Evolutionary conservation across 1,284 basidiomycete species (phyloP).

Genomic region (Sphagnurus paluster): DNA sequence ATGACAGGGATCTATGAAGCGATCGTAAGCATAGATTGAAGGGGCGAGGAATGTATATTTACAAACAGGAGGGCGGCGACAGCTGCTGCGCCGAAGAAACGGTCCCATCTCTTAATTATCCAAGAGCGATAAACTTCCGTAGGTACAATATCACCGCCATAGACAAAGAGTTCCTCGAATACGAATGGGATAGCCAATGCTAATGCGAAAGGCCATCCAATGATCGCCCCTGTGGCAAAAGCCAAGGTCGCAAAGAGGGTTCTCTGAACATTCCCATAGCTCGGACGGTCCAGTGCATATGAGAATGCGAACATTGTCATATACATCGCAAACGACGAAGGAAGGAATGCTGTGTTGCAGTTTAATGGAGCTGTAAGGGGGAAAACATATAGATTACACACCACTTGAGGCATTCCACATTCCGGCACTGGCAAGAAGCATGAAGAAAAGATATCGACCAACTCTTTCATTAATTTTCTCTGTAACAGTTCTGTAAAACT

Average conservation of each 20-base stretch:
- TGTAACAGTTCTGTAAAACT: slow-evolving; percentile 81
- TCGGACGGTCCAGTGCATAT: slow-evolving; percentile 73
- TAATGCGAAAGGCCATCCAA: slow-evolving; percentile 96
- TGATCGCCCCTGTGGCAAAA: slow-evolving; percentile 83
- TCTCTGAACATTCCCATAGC: slow-evolving; percentile 50
- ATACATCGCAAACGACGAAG: slow-evolving; percentile 96
- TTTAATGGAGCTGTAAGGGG: background rate
- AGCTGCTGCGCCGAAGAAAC: slow-evolving; percentile 58
- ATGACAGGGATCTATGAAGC: slow-evolving; percentile 71
- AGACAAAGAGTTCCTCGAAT: slow-evolving; percentile 85
- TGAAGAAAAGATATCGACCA: slow-evolving; percentile 89
- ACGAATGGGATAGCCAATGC: slow-evolving; percentile 89
- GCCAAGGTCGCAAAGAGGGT: slow-evolving; percentile 65
- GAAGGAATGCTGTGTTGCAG: slow-evolving; percentile 72
- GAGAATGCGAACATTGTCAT: slow-evolving; percentile 82
- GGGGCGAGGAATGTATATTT: slow-evolving; percentile 30
- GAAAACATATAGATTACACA: slow-evolving; percentile 28
- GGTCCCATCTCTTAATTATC: slow-evolving; percentile 61
- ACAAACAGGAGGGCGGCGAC: slow-evolving; percentile 70
- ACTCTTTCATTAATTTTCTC: slow-evolving; percentile 86
- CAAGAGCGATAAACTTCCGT: slow-evolving; percentile 51
- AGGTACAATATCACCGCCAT: slow-evolving; percentile 70
- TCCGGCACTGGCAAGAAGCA: slow-evolving; percentile 83
- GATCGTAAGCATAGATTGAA: slow-evolving; percentile 1
- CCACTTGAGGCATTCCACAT: slow-evolving; percentile 91